Percentiles rank a stretch among this genome's conserved stretches.
Evolutionary conservation across 208 protist species (phyloP).

Genomic region (Wallacemonas sp.): DNA sequence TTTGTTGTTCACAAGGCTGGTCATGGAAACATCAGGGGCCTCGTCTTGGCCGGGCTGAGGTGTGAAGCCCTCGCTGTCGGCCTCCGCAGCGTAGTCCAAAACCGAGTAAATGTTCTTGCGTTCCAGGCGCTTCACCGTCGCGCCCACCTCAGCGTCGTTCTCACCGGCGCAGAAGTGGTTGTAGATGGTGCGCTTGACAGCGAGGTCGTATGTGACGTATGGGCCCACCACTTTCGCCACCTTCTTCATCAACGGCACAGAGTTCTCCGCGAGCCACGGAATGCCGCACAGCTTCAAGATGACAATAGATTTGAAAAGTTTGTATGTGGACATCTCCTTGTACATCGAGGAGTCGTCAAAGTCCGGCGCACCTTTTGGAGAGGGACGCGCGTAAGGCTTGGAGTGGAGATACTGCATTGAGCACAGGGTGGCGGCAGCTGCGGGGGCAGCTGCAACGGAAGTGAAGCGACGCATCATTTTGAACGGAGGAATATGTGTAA

Average conservation of each 20-base stretch:
- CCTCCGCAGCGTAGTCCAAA: slow-evolving; percentile 96
- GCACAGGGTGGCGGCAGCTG: slow-evolving; percentile 14
- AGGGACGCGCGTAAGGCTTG: slow-evolving; percentile 6
- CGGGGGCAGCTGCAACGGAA: slow-evolving; percentile 14
- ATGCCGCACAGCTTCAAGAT: slow-evolving; percentile 76
- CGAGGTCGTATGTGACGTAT: slow-evolving; percentile 68
- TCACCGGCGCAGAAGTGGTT: slow-evolving; percentile 95
- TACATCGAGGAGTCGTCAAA: slow-evolving; percentile 73
- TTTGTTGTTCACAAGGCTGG: slow-evolving; percentile 51
- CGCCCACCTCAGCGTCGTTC: slow-evolving; percentile 80
- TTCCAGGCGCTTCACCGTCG: slow-evolving; percentile 72
- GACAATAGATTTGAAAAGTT: slow-evolving; percentile 73
- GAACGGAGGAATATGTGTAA: too few species aligned
- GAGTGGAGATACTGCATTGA: slow-evolving; percentile 16
- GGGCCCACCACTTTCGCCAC: slow-evolving; percentile 71
- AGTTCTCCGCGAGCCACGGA: slow-evolving; percentile 69
- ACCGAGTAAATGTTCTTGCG: slow-evolving; percentile 85
- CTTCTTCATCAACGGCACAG: slow-evolving; percentile 67
- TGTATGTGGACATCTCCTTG: slow-evolving; percentile 60
- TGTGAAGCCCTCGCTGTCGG: slow-evolving; percentile 73
- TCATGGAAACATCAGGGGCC: slow-evolving; percentile 73
- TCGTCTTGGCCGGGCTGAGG: slow-evolving; percentile 51
- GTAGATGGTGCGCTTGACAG: slow-evolving; percentile 92
- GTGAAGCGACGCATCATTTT: slow-evolving; percentile 41
- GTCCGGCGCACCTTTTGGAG: slow-evolving; percentile 23